phyloP scores from a whole-genome alignment of 2,329 filamentous ascomycete species.

The Cladosporium sp. region DNA sequence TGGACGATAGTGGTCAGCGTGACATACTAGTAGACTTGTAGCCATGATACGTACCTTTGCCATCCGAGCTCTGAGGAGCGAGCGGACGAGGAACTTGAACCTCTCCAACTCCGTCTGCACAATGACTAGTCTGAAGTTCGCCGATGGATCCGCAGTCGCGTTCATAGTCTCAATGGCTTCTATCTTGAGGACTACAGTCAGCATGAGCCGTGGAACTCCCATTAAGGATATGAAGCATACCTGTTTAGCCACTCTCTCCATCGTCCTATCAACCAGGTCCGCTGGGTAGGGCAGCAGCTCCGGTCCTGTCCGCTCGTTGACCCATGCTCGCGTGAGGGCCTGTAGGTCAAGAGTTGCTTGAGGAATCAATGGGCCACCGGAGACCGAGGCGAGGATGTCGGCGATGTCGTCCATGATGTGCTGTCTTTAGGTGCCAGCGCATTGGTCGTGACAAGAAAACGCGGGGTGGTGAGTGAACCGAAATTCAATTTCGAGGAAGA shows the following conservation, averaged over 20 bases:
- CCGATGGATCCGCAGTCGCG: slow-evolving; percentile 81
- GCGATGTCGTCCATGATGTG: slow-evolving; percentile 42
- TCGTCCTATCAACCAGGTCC: slow-evolving; percentile 77
- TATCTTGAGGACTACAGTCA: slow-evolving; percentile 24
- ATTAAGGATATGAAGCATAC: slow-evolving; percentile 16
- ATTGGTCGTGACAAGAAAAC: background rate
- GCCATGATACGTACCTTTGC: slow-evolving; percentile 65
- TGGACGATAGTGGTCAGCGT: slow-evolving; percentile 34
- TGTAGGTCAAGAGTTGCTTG: slow-evolving; percentile 68
- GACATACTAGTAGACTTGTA: slow-evolving; percentile 24
- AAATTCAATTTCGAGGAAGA: slow-evolving; percentile 1
- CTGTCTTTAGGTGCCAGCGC: background rate
- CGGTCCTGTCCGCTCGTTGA: slow-evolving; percentile 85
- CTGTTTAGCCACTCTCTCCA: slow-evolving; percentile 50
- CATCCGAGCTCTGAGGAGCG: slow-evolving; percentile 79
- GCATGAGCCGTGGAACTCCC: slow-evolving; percentile 8
- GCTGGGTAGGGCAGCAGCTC: slow-evolving; percentile 81
- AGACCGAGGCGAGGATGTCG: slow-evolving; percentile 55
- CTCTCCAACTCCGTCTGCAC: slow-evolving; percentile 95
- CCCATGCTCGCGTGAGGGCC: slow-evolving; percentile 85
- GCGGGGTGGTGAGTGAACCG: slow-evolving; percentile 1
- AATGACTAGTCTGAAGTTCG: slow-evolving; percentile 90
- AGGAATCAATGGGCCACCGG: slow-evolving; percentile 47
- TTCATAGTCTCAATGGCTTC: slow-evolving; percentile 59
- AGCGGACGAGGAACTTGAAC: slow-evolving; percentile 86